Conservation (phyloP, 148 eudicot genomes). For the Hydrangea macrophylla region DNA sequence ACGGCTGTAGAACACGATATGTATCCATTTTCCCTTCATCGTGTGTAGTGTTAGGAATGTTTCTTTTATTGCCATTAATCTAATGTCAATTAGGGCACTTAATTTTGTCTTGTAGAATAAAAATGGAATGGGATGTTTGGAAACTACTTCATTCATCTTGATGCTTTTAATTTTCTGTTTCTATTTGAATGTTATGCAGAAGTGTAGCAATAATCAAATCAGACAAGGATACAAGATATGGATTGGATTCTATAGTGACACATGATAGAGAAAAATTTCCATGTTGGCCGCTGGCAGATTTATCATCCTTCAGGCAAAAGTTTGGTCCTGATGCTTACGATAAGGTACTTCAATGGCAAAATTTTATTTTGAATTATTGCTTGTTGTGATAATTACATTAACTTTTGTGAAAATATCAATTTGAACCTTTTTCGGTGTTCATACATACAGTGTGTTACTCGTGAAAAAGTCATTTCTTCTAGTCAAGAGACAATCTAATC, state of each 20-base stretch:
- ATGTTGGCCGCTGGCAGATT: slow-evolving; percentile 69
- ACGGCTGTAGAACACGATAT: background rate
- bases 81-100: too few relatives aligned
- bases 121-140: background rate
- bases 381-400: background rate
- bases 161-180: background rate
- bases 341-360: slow-evolving; percentile 44
- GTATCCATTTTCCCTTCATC: background rate
- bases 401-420: background rate
- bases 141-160: background rate
- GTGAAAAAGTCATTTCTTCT: background rate
- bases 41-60: background rate
- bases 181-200: slow-evolving; percentile 40
- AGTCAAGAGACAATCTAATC: background rate
- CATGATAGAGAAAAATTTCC: slow-evolving; percentile 93
- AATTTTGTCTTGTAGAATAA: background rate
- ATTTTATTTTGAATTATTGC: background rate
- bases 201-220: slow-evolving; percentile 82
- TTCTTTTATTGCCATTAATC: background rate
- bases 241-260: slow-evolving; percentile 67
- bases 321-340: slow-evolving; percentile 76
- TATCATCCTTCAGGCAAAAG: slow-evolving; percentile 66
- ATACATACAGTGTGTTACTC: background rate
- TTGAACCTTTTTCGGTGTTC: too few relatives aligned
- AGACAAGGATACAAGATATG: slow-evolving; percentile 84